A percentile compares a stretch with the other conserved stretches of the same genome.
phyloP scores from a whole-genome alignment of 345 rosid species.

The Corchorus olitorius region DNA sequence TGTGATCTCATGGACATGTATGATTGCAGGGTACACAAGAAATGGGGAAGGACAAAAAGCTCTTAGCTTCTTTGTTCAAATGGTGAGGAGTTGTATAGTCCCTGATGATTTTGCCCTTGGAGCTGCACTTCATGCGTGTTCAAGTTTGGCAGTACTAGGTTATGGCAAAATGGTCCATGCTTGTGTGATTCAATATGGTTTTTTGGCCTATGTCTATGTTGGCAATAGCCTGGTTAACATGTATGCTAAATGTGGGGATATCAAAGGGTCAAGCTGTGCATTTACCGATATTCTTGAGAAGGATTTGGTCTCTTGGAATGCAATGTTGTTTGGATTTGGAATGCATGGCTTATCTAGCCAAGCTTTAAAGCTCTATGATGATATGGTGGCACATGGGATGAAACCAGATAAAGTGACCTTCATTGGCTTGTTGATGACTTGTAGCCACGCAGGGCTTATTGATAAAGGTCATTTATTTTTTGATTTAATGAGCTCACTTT shows the following conservation, averaged over 20 bases:
- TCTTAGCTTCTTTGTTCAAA: conserved; percentile 48
- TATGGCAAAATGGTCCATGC: conserved; percentile 76
- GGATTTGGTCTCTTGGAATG: conserved; percentile 75
- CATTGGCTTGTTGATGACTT: conserved; percentile 66
- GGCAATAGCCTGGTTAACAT: conserved; percentile 74
- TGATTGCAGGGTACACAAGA: conserved; percentile 65
- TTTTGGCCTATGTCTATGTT: conserved; percentile 53
- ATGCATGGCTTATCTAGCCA: conserved; percentile 61
- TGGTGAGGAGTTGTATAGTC: conserved; percentile 41
- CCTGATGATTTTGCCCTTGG: conserved; percentile 61
- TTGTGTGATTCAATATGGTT: conserved; percentile 55
- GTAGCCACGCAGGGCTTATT: conserved; percentile 79
- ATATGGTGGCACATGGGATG: conserved; percentile 52
- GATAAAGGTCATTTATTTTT: conserved; percentile 54
- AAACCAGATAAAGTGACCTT: conserved; percentile 81
- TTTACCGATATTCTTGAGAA: conserved; percentile 55
- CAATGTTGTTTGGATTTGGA: conserved; percentile 73
- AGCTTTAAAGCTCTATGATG: conserved; percentile 56
- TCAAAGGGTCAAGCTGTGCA: conserved; percentile 47
- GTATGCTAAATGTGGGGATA: conserved; percentile 79
- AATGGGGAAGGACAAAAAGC: conserved; percentile 68
- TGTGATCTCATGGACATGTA: conserved; percentile 71
- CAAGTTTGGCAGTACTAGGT: conserved; percentile 56
- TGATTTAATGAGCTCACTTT: conserved; percentile 45
- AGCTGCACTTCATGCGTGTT: conserved; percentile 73